Base-by-base conservation (phyloP, 306 rosid species). In the Lagenaria siceraria region DNA sequence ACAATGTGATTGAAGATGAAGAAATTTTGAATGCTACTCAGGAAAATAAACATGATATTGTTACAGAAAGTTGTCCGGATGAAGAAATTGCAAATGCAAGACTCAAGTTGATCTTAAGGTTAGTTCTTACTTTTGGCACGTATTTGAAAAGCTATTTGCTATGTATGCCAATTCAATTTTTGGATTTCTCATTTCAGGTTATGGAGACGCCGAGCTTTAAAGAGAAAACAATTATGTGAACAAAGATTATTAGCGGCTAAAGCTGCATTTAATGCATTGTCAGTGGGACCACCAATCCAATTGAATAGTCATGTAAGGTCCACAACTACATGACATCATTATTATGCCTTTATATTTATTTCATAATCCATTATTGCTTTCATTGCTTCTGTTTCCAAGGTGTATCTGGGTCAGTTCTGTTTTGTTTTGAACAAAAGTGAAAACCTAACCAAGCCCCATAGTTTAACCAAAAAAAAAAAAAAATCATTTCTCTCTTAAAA, bases 71-170 rank as follows among this genome's bases (percentile, higher is more conserved):
- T 81, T 8, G 80, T 85, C 85, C 74, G 58, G 83, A 75, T 63
- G 86, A 92, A 84, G 96, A 95, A 89, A 80, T 86, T 78, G 85
- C 89, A 2, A 82, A 78, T 85, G 96, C 97, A 55, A 95, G 87
- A 83, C 89, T 92, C 80, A 95, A 89, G 86, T 87, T 92, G 83
- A 83, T 89, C 70, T 75, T 92, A 63, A 95, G 99, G 99, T 94
- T 80, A 46, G 69, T 87, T 56, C 72, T 3, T 72, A 31, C 29
- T 80, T 75, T 64, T 77, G 22, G 77, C 59, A 54, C 69, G 75
- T 10, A 15, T 66, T 24, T 43, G 77, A 51, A 49, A 76, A 63
- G 56, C 31, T 51, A 77, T 77, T 77, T 56, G 68, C 55, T 61
- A 53, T 78, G 27, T 64, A 48, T 27, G 68, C 66, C 62, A 74